Base-by-base conservation (phyloP, 495 filamentous ascomycete genomes). In the Xylaria intraflava region DNA sequence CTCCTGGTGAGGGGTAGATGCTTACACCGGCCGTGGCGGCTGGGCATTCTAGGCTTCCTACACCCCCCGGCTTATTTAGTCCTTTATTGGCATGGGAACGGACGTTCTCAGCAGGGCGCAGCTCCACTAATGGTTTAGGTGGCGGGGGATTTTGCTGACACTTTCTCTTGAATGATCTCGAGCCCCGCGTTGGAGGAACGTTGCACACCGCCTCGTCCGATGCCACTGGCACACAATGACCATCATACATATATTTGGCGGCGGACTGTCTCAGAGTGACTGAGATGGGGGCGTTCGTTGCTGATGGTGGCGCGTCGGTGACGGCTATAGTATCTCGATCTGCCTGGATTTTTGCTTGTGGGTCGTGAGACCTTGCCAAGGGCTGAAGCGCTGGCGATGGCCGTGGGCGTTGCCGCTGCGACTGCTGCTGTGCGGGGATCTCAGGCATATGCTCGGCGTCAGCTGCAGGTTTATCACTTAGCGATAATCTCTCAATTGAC, bases 401-500 rank as follows among this genome's bases (percentile, higher is more conserved):
- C 27, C 29, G 38, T 40, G 46, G 9, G 16, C 16, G 41, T 17
- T 27, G 41, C 19, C 19, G 31, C 23, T 44, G 39, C 17, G 17
- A 19, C 16, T 29, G 47, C 8, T 41, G 27, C 6, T 29, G 24
- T 52, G 49, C 51, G 65, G 22, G 51, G 58, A 31, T 52, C 62
- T 50, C 49, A 55, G 47, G 58, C 30, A 35, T 36, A 49, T 47
- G 58, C 49, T 46, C 39, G 51, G 49, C 44, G 61, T 60, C 44
- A 58, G 56, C 65, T 64, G 62, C 48, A 64, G 56, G 48, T 48
- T 61, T 39, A 62, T 46, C 56, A 61, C 55, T 65, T 65, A 64
- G 65, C 49, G 61, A 63, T 52, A 65, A 54, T 44, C 52, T 64
- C 56, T 64, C 58, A 62, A 64, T 50, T 41, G 65, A 67, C 46